Evolutionary conservation across 768 basidiomycete genomes (phyloP), one percentile per base, ranked within the genome.

Genomic region (Royoungia palumana): DNA sequence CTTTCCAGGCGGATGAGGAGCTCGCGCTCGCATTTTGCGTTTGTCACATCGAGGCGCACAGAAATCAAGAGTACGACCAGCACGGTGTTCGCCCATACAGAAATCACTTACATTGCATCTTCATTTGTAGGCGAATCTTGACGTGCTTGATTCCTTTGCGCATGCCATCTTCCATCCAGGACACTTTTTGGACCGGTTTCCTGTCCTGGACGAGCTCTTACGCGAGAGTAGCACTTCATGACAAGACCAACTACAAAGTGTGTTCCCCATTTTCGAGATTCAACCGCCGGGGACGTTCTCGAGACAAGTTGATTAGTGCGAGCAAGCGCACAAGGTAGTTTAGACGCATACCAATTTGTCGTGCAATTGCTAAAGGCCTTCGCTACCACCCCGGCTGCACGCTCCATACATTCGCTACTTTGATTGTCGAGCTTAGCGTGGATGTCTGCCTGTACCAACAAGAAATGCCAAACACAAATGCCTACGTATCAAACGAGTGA

Each of bases 171-270:
- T 24, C 95, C 95, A 11, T 85, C 92, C 0, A 55, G 67, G 28
- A 78, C 77, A 47, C 76, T 98, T 19, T n/a, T 71, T 95, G 55
- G 57, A 76, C 25, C 80, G 82, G 6, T 93, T 90, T 66, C 87
- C 90, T 1, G 73, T 80, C 5, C 73, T 97, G 17, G 66, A 78
- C 38, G 78, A 83, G 40, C 68, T 97, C 4, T 97, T 87, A 83
- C 94, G 58, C 85, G 83, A 76, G 97, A 97, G 71, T 98, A 98
- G 40, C 83, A 88, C 67, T 98, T 98, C 67, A 99, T 72, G 47
- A 94, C 85, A 42, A 95, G 73, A 14, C 87, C 88, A 1, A 94
- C 94, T 13, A 96, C 81, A 59, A 93, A 90, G 70, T 98, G 98
- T 2, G 93, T 79, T 1, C 93, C 85, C 92, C 93, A 88, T 72